Evolutionary conservation across 2,329 filamentous ascomycete species (phyloP).

Genomic region (Helotiales sp.): DNA sequence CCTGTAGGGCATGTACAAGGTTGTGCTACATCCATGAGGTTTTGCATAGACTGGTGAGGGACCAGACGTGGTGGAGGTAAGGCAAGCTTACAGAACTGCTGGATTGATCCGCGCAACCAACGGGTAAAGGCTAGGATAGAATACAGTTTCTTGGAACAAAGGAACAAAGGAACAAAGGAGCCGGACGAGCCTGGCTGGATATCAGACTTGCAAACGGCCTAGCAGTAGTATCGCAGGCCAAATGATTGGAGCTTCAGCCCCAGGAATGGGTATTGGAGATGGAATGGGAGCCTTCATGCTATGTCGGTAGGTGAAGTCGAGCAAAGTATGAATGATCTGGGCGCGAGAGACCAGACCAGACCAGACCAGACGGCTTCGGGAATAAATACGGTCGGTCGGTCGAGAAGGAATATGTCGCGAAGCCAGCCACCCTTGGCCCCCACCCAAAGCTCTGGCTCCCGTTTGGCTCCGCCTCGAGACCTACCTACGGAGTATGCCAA

Average conservation of each 20-base stretch:
- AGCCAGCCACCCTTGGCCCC: too few relatives aligned
- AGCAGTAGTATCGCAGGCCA: background rate
- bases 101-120: conserved; percentile 4
- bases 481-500: too few relatives aligned
- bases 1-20: conserved; percentile 2
- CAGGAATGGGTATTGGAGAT: conserved; percentile 1
- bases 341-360: too few relatives aligned
- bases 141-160: background rate
- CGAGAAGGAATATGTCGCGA: background rate
- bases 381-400: background rate
- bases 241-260: background rate
- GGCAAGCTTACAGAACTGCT: background rate
- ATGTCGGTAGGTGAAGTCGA: too few relatives aligned
- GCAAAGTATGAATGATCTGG: too few relatives aligned
- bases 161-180: background rate
- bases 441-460: background rate
- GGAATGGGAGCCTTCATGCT: background rate
- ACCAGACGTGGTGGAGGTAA: background rate
- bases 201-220: background rate
- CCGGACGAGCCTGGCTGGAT: background rate
- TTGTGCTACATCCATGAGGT: background rate
- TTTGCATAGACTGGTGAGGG: conserved; percentile 2
- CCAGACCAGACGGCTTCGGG: too few relatives aligned
- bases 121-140: background rate
- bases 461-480: conserved; percentile 1